A percentile compares a stretch with the other conserved stretches of the same genome.
Conservation (phyloP, 2,329 filamentous ascomycete genomes). For the Thelonectria rubi region DNA sequence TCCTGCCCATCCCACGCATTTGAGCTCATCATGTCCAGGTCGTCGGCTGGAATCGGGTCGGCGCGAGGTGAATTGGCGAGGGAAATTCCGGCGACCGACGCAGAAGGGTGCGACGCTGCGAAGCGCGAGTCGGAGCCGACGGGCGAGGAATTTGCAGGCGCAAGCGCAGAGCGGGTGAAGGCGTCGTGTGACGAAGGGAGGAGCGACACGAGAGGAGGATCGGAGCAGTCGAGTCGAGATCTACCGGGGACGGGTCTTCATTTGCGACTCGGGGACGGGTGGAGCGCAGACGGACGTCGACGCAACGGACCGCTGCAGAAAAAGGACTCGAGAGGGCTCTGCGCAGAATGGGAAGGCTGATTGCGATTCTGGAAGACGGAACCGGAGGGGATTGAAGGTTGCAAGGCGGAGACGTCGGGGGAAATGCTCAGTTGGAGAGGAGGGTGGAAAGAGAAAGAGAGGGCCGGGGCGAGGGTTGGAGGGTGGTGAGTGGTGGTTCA, state of each 20-base stretch:
- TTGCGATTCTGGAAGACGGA: conserved; percentile 7
- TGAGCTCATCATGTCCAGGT: conserved; percentile 59
- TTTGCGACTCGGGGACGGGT: conserved; percentile 30
- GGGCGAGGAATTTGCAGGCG: conserved; percentile 12
- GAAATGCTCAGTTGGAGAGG: neutral
- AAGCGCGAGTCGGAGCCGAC: conserved; percentile 10
- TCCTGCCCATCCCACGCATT: conserved; percentile 66
- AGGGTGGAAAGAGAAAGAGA: conserved; percentile 16
- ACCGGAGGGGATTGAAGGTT: conserved; percentile 10
- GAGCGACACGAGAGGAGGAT: conserved; percentile 14
- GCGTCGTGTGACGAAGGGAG: conserved; percentile 17
- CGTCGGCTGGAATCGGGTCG: conserved; percentile 28
- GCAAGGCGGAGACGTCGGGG: conserved; percentile 14
- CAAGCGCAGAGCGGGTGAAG: conserved; percentile 8
- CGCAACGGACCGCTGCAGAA: conserved; percentile 25
- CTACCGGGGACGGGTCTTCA: conserved; percentile 21
- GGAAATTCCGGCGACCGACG: conserved; percentile 25
- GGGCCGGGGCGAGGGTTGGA: conserved; percentile 22
- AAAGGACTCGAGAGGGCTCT: conserved; percentile 3
- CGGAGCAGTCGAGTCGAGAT: conserved; percentile 21
- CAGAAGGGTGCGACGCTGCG: conserved; percentile 17
- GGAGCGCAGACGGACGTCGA: conserved; percentile 14
- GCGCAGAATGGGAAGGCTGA: neutral
- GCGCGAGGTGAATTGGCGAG: conserved; percentile 25
- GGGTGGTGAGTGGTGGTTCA: conserved; percentile 31